Conservation (phyloP, 495 filamentous ascomycete species). For the Amniculicola lignicola region DNA sequence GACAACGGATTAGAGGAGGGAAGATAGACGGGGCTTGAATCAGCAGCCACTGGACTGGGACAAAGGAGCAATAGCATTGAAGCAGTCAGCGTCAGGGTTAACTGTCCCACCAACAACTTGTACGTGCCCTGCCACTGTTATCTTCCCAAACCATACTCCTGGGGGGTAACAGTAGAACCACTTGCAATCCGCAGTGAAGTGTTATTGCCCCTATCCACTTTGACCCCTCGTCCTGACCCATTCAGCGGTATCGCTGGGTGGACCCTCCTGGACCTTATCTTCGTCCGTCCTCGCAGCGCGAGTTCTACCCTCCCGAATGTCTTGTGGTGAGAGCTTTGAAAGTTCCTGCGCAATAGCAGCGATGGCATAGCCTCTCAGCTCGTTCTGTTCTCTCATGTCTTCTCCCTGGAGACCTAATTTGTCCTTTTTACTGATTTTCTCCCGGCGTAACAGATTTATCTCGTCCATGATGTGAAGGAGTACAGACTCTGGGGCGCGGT, state of each 20-base stretch:
- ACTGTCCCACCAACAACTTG: no score
- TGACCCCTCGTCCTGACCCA: slow-evolving; percentile 63
- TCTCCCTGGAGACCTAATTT: slow-evolving; percentile 78
- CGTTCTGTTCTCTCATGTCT: slow-evolving; percentile 77
- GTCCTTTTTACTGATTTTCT: slow-evolving; percentile 72
- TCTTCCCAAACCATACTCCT: no score
- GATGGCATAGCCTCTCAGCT: slow-evolving; percentile 49
- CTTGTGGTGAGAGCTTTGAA: not conserved
- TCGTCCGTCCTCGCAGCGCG: no score
- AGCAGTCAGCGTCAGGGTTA: no score
- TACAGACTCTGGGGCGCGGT: slow-evolving; percentile 76
- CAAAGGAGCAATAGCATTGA: no score
- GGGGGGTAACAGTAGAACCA: no score
- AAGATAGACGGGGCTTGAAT: no score
- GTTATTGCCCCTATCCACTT: slow-evolving; percentile 28
- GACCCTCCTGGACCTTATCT: slow-evolving; percentile 49
- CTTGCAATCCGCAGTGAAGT: no score
- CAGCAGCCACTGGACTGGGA: no score
- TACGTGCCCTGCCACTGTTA: no score
- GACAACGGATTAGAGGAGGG: no score
- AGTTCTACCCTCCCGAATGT: no score
- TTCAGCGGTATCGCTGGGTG: slow-evolving; percentile 60
- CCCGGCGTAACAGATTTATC: slow-evolving; percentile 74
- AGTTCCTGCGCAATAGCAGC: not conserved
- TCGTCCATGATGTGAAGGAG: slow-evolving; percentile 82